Base-by-base conservation (phyloP, 768 basidiomycete species). In the Xanthoconium stramineum region DNA sequence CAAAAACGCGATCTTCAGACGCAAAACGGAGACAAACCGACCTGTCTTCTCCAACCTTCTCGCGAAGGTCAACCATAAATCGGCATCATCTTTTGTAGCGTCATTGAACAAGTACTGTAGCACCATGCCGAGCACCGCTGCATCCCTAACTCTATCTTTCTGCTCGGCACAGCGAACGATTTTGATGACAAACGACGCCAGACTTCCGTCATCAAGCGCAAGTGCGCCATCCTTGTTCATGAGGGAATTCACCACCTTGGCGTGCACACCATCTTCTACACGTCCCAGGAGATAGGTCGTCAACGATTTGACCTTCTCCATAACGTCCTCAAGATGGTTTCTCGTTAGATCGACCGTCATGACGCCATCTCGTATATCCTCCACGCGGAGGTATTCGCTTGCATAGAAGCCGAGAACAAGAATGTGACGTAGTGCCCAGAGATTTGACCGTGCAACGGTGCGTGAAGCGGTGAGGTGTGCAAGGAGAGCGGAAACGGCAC, bases 51-150 rank as follows among this genome's bases (percentile, higher is more conserved):
- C 85, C 3, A 88, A 54, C 59, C 72, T 82, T 66, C 86, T 80
- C 3, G 83, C 88, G n/a, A 89, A 74, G 3, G 74, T 65, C 45
- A 97, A 69, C 93, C 96, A 96, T 40, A 78, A 66, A 57, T 94
- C 93, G 0, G 83, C 85, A 60, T 95, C 92, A 0, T 72, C 74
- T 44, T 74, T 78, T 3, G 80, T 80, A 0, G 85, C 76, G 40
- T 84, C 84, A 48, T 80, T 75, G 46, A 89, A 69, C 57, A 83
- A 61, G 66, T 85, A 78, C 56, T 80, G 79, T 37, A 97, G 64
- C 6, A 94, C 75, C 20, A 74, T 71, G 45, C 80, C 74, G 29
- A 97, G 69, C 12, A 89, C 75, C 3, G 89, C 76, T 10, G 83
- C 67, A 52, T 88, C 84, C 24, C 83, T 72, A 5, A 81, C 66